phyloP scores from a whole-genome alignment of 169 alveolate genomes.

The Cryptosporidium sp. region DNA sequence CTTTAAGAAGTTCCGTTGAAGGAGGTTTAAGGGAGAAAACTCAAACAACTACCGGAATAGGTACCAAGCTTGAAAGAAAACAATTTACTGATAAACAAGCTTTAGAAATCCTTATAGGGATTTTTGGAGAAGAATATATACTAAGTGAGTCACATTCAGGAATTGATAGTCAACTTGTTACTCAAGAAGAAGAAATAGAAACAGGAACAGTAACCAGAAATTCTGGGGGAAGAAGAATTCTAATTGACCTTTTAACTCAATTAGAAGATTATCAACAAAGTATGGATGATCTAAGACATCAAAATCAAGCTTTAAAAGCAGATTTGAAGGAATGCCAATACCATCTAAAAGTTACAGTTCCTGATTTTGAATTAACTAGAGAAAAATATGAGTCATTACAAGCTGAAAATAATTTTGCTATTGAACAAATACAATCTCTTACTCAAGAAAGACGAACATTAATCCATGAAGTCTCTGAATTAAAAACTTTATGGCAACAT shows the following conservation, averaged over 20 bases:
- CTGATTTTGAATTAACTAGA: constrained; percentile 57
- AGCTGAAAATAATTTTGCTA: constrained; percentile 57
- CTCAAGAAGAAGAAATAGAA: not conserved
- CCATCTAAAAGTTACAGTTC: constrained; percentile 51
- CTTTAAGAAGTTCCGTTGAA: not conserved
- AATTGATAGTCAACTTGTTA: not conserved
- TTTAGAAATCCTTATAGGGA: constrained; percentile 21
- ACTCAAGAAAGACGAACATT: constrained; percentile 50
- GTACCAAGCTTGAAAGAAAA: not conserved
- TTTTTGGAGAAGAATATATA: constrained; percentile 58
- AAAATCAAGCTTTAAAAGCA: constrained; percentile 7
- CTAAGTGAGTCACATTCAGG: not conserved
- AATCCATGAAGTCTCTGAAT: constrained; percentile 47
- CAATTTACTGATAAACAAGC: constrained; percentile 43
- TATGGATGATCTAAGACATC: constrained; percentile 18
- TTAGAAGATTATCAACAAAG: constrained; percentile 44
- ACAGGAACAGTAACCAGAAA: no score
- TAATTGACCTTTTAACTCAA: constrained; percentile 50
- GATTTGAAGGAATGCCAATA: constrained; percentile 54
- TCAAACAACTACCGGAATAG: not conserved
- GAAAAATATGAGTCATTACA: constrained; percentile 45
- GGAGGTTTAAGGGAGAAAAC: not conserved
- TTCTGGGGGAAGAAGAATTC: constrained; percentile 20
- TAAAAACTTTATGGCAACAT: constrained; percentile 58
- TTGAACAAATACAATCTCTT: constrained; percentile 51